A percentile compares a stretch with the other conserved stretches of the same genome.
Evolutionary conservation across 2,329 filamentous ascomycete genomes (phyloP).

Genomic region (Bipolaris sorokiniana): DNA sequence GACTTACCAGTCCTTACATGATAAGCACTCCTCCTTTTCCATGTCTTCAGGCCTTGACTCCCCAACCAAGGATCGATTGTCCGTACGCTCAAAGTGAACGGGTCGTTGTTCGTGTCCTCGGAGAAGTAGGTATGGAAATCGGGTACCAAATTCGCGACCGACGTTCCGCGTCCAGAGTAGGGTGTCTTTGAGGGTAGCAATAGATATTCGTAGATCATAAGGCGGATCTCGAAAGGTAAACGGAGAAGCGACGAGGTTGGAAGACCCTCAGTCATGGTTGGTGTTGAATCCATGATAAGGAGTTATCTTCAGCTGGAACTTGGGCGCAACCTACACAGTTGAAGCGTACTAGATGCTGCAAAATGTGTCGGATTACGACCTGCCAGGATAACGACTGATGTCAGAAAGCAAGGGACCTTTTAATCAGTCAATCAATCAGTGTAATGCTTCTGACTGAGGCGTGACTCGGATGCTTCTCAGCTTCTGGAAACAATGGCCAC

Average conservation of each 20-base stretch:
- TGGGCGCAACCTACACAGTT: background rate
- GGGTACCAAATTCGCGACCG: constrained; percentile 44
- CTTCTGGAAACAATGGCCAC: background rate
- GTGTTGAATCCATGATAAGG: constrained; percentile 11
- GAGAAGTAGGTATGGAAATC: constrained; percentile 54
- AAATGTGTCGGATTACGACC: background rate
- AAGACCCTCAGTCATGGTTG: constrained; percentile 2
- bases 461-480: constrained; percentile 3
- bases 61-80: constrained; percentile 52
- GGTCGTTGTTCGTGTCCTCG: constrained; percentile 37
- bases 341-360: background rate
- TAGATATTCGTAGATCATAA: constrained; percentile 55
- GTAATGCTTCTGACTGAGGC: background rate
- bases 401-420: background rate
- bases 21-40: constrained; percentile 49
- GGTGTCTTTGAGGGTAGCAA: constrained; percentile 49
- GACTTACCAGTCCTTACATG: constrained; percentile 43
- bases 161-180: constrained; percentile 35
- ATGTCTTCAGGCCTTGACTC: constrained; percentile 30
- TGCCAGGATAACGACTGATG: background rate
- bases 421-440: background rate
- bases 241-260: constrained; percentile 49
- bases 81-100: constrained; percentile 51
- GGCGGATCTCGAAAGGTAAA: constrained; percentile 54
- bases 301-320: background rate